Base-by-base conservation (phyloP, 495 filamentous ascomycete species). In the Stereocaulon alpinum region DNA sequence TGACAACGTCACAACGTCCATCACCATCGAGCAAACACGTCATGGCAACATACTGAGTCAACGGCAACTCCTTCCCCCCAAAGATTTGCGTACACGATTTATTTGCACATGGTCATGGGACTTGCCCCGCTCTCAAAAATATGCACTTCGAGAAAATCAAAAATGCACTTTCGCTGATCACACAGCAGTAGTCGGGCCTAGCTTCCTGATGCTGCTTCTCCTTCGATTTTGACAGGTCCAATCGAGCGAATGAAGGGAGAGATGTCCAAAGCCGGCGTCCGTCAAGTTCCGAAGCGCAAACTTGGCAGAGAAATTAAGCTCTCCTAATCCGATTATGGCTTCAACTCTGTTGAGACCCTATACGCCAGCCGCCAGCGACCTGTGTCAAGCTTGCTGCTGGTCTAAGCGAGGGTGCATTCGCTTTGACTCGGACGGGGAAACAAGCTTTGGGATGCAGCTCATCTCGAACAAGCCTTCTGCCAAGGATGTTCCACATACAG, bases 271-370 rank as follows among this genome's bases (percentile, higher is more conserved):
- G 20, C 47, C 29, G 24, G 15, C 11, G 22, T 47, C 18, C n/a
- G 22, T 22, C 18, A 17, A 2, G 18, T 7, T 12, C 12, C 2
- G 4, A 58, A 58, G 18, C 50, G 12, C 18, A 12, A 45, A 4
- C 51, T 63, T 55, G 61, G 57, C 34, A 54, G 15, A 32, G 56
- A 61, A 51, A 56, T 63, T 54, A 41, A 47, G 40, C 59, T 10
- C 45, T 2, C 22, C 17, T 6, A 10, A 54, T 27, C 10, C 6
- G 0, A 0, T 40, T 37, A 48, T n/a, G 30, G 43, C 18, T 49
- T 14, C 15, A 40, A 37, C 12, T 9, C 32, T 37, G 2, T 0
- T 9, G 34, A 9, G 34, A 9, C 24, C 24, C 24, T 1, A 24
- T 24, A 24, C 24, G 1, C 3, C 3, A 24, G 24, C 3, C 24